Percentiles rank a stretch among this genome's conserved stretches.
These are phyloP conservation scores for Erigeron canadensis DNA, from an alignment of 129 eudicot genomes.

Conservation along the genomic window DNA sequence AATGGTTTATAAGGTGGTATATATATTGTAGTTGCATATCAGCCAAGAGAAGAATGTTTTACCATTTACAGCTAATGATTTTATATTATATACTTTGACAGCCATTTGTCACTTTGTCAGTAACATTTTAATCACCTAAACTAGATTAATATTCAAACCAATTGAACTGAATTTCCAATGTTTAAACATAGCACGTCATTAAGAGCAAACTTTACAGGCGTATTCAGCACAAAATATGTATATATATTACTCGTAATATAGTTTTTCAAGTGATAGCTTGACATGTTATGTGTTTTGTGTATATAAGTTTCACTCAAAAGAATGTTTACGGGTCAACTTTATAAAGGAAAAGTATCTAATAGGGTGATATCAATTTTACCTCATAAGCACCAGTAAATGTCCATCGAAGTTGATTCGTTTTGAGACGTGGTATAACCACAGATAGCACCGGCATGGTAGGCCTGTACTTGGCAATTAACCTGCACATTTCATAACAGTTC, in stretches of 20 bases:
- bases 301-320: background rate
- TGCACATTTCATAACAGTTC: conserved; percentile 33
- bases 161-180: background rate
- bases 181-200: background rate
- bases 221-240: too few relatives aligned
- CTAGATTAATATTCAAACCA: background rate
- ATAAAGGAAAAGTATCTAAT: background rate
- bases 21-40: too few relatives aligned
- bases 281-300: background rate
- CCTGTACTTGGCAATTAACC: conserved; percentile 90
- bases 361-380: conserved; percentile 36
- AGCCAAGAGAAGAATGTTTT: too few relatives aligned
- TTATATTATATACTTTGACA: background rate
- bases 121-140: background rate
- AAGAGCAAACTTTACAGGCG: too few relatives aligned
- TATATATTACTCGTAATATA: too few relatives aligned
- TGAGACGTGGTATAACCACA: conserved; percentile 88
- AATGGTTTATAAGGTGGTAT: too few relatives aligned
- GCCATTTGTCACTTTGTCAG: background rate
- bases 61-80: too few relatives aligned
- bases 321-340: background rate
- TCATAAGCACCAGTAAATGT: conserved; percentile 87
- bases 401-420: conserved; percentile 88
- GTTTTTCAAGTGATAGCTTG: too few relatives aligned
- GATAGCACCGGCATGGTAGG: conserved; percentile 98